Evolutionary conservation across 1,284 basidiomycete genomes (phyloP).

Genomic region (Meira miltonrushii): DNA sequence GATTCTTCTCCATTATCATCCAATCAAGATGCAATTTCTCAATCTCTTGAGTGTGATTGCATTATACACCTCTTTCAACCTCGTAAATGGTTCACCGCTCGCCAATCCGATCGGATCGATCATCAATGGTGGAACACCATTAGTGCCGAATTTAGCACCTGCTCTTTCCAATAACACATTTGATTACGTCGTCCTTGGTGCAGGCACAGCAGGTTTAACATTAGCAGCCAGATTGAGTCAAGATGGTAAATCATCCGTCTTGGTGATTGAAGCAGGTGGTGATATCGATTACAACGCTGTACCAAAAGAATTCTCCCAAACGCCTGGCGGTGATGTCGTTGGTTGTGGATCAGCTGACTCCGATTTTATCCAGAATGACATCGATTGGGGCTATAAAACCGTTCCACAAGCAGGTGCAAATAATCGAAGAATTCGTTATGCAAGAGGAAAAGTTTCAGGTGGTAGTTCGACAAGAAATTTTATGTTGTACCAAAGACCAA

Average conservation of each 20-base stretch:
- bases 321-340: constrained; percentile 25
- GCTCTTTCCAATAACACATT: constrained; percentile 1
- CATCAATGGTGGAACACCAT: background rate
- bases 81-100: no score
- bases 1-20: no score
- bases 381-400: constrained; percentile 31
- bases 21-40: no score
- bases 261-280: constrained; percentile 37
- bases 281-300: constrained; percentile 22
- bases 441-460: constrained; percentile 36
- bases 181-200: constrained; percentile 39
- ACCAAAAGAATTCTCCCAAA: constrained; percentile 26
- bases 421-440: constrained; percentile 25
- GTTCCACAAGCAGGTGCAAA: constrained; percentile 27
- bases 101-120: no score
- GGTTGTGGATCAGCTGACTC: constrained; percentile 18
- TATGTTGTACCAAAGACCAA: constrained; percentile 34
- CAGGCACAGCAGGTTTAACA: constrained; percentile 29
- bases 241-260: constrained; percentile 26
- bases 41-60: no score
- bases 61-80: no score
- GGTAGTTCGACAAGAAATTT: constrained; percentile 32
- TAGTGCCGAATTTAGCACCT: background rate
- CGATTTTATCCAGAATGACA: constrained; percentile 18
- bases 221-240: constrained; percentile 35